Evolutionary conservation across 192 early-diverging fungal genomes (phyloP).

Genomic region (Entomortierella chlamydospora): DNA sequence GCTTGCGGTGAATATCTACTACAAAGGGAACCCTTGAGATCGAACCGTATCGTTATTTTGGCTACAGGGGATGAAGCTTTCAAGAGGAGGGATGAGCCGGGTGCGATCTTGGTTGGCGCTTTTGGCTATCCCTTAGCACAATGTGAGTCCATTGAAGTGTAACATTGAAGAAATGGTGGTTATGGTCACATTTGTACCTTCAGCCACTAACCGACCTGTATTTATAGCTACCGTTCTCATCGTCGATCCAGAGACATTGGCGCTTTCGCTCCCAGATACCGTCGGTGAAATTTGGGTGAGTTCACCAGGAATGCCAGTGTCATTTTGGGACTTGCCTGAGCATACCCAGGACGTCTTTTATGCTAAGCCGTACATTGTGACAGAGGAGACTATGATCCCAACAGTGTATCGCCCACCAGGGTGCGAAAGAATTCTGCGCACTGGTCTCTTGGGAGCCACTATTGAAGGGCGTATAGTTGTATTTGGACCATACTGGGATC

Average conservation of each 20-base stretch:
- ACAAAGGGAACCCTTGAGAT: conserved; percentile 66
- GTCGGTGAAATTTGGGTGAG: conserved; percentile 86
- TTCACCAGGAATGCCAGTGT: conserved; percentile 70
- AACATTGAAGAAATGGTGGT: neutral
- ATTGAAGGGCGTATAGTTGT: conserved; percentile 77
- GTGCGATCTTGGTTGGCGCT: conserved; percentile 45
- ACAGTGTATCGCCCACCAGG: conserved; percentile 52
- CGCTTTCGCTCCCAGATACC: conserved; percentile 71
- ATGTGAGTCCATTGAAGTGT: conserved; percentile 35
- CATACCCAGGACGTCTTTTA: conserved; percentile 77
- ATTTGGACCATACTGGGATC: conserved; percentile 78
- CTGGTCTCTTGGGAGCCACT: conserved; percentile 74
- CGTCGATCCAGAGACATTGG: conserved; percentile 81
- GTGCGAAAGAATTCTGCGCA: conserved; percentile 66
- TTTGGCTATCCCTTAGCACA: conserved; percentile 65
- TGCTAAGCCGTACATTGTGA: conserved; percentile 64
- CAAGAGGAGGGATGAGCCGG: conserved; percentile 22
- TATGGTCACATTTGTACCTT: neutral
- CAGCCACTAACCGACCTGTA: conserved; percentile 11
- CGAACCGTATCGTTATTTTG: conserved; percentile 67
- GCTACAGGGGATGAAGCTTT: conserved; percentile 56
- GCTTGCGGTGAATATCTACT: conserved; percentile 68
- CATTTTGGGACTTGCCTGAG: conserved; percentile 80
- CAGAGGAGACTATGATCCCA: conserved; percentile 52
- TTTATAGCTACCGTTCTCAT: conserved; percentile 67